Evolutionary conservation across 1,284 basidiomycete genomes (phyloP), one percentile per base, ranked within the genome.

Genomic region (Ustilago cynodontis): DNA sequence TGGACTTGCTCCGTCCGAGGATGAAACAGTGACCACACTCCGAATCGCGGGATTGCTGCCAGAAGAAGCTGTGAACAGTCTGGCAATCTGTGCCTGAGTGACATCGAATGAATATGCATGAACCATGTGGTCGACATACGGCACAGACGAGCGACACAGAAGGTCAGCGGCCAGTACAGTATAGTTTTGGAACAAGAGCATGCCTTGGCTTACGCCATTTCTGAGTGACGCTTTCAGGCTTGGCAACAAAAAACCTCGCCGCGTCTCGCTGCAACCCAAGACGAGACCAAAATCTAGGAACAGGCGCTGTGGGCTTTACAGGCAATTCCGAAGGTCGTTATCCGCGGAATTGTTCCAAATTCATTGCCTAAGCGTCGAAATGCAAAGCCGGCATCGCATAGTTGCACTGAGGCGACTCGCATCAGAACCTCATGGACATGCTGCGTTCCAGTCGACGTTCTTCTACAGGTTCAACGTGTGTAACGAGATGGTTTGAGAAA

Each of bases 191-290:
- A 14, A 14, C 3, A 14, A 37, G 35, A 37, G 35, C 14, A 8
- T 43, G 39, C 20, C 57, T 59, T 59, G 47, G 57, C 45, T 49
- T 49, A 59, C 57, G 47, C 31, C 45, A 50, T 50, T 7, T 29
- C 28, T 39, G 33, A 29, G 24, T 26, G 24, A 26, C 28, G 24
- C 24, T 13, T n/a, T 24, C 35, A 29, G 49, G 24, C 49, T 58
- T 59, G 47, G 47, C 43, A 31, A 37, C 35, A 20, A 11, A 7
- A n/a, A 39, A 2, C 37, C 7, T 33, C 5, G 11, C 31, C 6
- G 31, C 41, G 41, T 43, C 20, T 43, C 41, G 41, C 41, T 20
- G 41, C 35, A 37, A 11, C 31, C 11, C 41, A 43, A 43, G 6
- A 11, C 10, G 41, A 6, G n/a, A 39, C 16, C 41, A 43, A 43